Conservation (phyloP, 441 rosid species). For the Pelargonium cotyledonis region DNA sequence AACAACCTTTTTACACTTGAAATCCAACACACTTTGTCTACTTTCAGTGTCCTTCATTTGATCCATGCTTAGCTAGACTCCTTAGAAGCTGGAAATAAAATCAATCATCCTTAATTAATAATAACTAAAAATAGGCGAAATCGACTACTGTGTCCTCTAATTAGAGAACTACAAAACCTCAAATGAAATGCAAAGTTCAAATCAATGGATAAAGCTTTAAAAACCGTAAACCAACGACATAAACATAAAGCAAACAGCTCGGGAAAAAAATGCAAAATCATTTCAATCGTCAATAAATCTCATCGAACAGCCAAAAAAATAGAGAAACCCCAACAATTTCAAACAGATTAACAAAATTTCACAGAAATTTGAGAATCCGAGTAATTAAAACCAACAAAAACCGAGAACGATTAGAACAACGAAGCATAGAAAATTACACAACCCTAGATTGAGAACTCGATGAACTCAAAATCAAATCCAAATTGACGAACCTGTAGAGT, state of each 20-base stretch:
- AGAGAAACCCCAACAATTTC: too few relatives aligned
- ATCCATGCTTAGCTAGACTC: conserved; percentile 25
- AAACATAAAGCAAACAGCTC: too few relatives aligned
- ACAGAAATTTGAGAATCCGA: too few relatives aligned
- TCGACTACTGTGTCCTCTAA: background rate
- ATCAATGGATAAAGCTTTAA: too few relatives aligned
- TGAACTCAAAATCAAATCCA: background rate
- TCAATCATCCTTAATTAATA: background rate
- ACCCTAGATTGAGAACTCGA: background rate
- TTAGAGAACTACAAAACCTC: background rate
- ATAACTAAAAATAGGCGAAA: too few relatives aligned
- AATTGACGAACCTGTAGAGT: background rate
- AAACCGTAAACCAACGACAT: too few relatives aligned
- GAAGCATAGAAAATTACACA: background rate
- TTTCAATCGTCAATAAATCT: too few relatives aligned
- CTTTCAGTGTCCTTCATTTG: conserved; percentile 13
- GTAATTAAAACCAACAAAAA: too few relatives aligned
- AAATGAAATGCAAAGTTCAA: background rate
- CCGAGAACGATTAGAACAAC: background rate
- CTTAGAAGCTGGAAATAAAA: background rate
- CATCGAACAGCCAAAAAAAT: too few relatives aligned
- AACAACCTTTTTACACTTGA: conserved; percentile 12
- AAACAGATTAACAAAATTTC: too few relatives aligned
- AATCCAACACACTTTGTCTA: conserved; percentile 13
- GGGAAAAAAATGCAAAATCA: too few relatives aligned